phyloP scores from a whole-genome alignment of 2,329 filamentous ascomycete species.

The Penicillium sp. region DNA sequence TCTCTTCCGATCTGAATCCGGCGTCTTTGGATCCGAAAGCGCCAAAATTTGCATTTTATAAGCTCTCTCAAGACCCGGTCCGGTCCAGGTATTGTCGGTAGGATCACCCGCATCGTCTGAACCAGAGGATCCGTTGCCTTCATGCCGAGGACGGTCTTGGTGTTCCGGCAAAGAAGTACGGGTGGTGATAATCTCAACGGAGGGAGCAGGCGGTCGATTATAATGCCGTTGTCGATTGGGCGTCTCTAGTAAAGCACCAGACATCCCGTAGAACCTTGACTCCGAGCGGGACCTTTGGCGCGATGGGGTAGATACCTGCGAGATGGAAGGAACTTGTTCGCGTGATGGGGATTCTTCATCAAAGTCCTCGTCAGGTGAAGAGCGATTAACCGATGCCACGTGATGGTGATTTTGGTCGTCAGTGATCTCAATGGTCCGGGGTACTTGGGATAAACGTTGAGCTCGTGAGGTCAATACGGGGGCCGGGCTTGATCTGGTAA shows the following conservation, averaged over 20 bases:
- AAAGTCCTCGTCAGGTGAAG: neutral
- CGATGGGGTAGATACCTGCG: neutral
- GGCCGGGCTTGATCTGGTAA: neutral
- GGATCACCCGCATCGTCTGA: neutral
- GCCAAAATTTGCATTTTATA: neutral
- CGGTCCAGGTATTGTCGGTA: neutral
- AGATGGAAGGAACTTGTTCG: too few species aligned
- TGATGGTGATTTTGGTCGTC: neutral
- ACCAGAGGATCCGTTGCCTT: neutral
- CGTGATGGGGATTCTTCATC: neutral
- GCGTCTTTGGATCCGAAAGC: neutral
- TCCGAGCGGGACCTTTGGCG: neutral
- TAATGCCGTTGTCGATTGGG: neutral
- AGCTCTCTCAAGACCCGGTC: neutral
- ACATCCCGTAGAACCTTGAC: neutral
- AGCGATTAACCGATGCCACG: neutral
- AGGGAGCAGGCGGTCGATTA: neutral
- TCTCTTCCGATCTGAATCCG: neutral
- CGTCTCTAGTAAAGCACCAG: neutral
- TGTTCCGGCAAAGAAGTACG: neutral
- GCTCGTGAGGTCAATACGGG: neutral
- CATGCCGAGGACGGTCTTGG: neutral
- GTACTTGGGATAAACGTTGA: neutral
- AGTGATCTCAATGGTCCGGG: neutral
- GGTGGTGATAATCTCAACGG: neutral